Conservation (phyloP, 345 rosid species). For the Raphanus sativus region DNA sequence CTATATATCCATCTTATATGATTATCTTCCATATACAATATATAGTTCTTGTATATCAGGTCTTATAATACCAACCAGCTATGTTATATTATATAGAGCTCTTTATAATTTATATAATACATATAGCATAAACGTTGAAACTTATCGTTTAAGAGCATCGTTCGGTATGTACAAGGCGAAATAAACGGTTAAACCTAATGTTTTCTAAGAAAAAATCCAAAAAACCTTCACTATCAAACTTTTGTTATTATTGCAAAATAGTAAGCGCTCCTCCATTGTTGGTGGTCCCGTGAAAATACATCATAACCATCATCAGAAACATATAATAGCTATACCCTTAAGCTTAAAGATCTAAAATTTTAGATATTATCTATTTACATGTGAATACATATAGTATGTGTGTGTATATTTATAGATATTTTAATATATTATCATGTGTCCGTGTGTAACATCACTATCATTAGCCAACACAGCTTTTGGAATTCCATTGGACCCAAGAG, state of each 20-base stretch:
- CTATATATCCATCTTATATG: constrained; percentile 41
- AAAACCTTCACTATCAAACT: constrained; percentile 1
- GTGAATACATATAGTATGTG: constrained; percentile 23
- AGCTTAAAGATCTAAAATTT: constrained; percentile 39
- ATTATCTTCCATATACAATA: constrained; percentile 22
- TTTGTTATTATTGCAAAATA: constrained; percentile 13
- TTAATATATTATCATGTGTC: constrained; percentile 35
- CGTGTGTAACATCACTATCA: constrained; percentile 43
- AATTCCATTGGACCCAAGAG: constrained; percentile 49
- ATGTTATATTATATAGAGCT: neutral
- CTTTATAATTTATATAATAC: neutral
- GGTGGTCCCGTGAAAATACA: constrained; percentile 46
- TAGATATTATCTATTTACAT: constrained; percentile 29
- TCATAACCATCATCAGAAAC: constrained; percentile 38
- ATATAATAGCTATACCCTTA: constrained; percentile 30
- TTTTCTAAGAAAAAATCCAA: neutral
- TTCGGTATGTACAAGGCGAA: constrained; percentile 21
- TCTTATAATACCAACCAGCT: constrained; percentile 27
- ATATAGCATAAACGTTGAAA: neutral
- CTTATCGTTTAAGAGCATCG: constrained; percentile 1
- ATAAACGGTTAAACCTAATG: constrained; percentile 7
- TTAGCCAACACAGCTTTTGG: constrained; percentile 40
- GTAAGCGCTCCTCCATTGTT: constrained; percentile 36
- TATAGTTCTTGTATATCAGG: neutral
- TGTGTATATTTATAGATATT: constrained; percentile 16